Evolutionary conservation across 306 rosid species (phyloP).

Genomic region (Cajanus cajan): DNA sequence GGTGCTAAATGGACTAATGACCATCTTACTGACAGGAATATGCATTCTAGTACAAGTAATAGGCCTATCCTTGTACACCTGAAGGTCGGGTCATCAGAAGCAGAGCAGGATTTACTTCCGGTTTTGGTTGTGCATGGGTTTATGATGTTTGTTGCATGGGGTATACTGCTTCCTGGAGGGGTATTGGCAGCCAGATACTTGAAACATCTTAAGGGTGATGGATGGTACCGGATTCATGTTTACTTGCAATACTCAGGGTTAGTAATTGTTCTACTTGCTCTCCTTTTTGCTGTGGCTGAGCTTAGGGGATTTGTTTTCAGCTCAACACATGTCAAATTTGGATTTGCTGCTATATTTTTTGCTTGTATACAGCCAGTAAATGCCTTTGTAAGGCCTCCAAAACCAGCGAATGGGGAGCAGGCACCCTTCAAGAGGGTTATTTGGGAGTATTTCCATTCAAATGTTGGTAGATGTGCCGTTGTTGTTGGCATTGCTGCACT

Average conservation of each 20-base stretch:
- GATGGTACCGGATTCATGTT: conserved; percentile 87
- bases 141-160: conserved; percentile 98
- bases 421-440: conserved; percentile 54
- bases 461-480: conserved; percentile 72
- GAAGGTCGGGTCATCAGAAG: conserved; percentile 88
- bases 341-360: conserved; percentile 62
- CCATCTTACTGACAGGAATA: conserved; percentile 62
- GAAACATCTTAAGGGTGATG: conserved; percentile 89
- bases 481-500: conserved; percentile 71
- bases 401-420: conserved; percentile 55
- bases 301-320: conserved; percentile 74
- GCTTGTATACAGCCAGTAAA: conserved; percentile 73
- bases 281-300: conserved; percentile 93
- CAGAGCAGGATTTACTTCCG: conserved; percentile 88
- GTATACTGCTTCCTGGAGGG: conserved; percentile 89
- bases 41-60: conserved; percentile 81
- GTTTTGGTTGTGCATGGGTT: conserved; percentile 93
- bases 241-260: conserved; percentile 93
- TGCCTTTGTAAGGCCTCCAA: conserved; percentile 68
- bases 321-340: conserved; percentile 78
- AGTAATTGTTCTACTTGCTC: conserved; percentile 69
- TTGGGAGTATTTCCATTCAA: conserved; percentile 78
- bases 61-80: conserved; percentile 70
- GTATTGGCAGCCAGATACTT: conserved; percentile 80
- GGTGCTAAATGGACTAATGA: conserved; percentile 74